Conservation (phyloP, 1,139 yeast genomes). For the Chernovozyma aurita region DNA sequence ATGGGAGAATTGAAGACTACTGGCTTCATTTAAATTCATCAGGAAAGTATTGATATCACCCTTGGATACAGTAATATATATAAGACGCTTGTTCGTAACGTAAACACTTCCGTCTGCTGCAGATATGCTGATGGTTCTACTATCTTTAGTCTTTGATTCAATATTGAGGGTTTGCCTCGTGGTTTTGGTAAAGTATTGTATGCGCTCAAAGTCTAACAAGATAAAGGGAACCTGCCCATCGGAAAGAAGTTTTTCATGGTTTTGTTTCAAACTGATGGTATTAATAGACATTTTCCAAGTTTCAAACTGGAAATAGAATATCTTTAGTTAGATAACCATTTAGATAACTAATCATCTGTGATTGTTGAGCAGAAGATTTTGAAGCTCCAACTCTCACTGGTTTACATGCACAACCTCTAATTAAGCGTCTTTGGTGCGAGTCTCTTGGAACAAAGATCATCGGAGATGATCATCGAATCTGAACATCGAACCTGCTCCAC, state of each 20-base stretch:
- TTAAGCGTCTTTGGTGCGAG: too few species aligned
- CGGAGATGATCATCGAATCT: too few species aligned
- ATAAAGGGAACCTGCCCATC: constrained; percentile 20
- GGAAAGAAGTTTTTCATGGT: constrained; percentile 16
- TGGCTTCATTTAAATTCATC: constrained; percentile 22
- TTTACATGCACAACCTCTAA: too few species aligned
- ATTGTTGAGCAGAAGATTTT: neutral
- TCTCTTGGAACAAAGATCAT: too few species aligned
- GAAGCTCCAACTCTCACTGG: neutral
- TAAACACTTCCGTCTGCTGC: constrained; percentile 34
- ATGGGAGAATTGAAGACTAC: constrained; percentile 28
- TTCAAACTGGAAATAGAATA: too few species aligned
- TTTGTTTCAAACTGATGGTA: constrained; percentile 21
- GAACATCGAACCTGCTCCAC: too few species aligned
- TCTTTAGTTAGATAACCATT: neutral
- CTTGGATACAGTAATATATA: constrained; percentile 32
- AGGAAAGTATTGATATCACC: constrained; percentile 39
- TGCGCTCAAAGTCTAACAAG: constrained; percentile 16
- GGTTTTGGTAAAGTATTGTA: constrained; percentile 17
- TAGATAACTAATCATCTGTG: neutral
- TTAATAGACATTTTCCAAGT: constrained; percentile 28
- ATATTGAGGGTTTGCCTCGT: constrained; percentile 22
- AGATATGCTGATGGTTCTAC: constrained; percentile 16
- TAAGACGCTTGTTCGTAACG: constrained; percentile 32
- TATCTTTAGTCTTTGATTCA: constrained; percentile 11